Base-by-base conservation (phyloP, 495 filamentous ascomycete genomes). In the Aspergillus bertholletiae region DNA sequence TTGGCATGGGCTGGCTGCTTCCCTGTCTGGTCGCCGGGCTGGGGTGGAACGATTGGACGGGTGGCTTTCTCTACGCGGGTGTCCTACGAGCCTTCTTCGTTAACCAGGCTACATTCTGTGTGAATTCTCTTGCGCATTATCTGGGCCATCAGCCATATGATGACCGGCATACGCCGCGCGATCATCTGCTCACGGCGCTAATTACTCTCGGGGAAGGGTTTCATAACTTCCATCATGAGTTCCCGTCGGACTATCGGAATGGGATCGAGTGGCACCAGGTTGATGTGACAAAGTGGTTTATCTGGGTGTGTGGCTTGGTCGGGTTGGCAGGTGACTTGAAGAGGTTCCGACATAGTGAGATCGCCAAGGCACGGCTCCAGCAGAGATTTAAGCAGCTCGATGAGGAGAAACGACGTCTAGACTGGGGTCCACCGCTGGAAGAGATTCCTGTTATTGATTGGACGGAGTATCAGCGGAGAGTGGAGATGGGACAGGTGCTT, bases 171-270 rank as follows among this genome's bases (percentile, higher is more conserved):
- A 94, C 89, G 53, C 94, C 94, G 57, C 88, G 94, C 65, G 94
- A 98, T 68, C 94, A 97, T 73, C 83, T 96, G 66, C 86, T 98
- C 73, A 98, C 94, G 41, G 94, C 94, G 46, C 75, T 98, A 12
- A 89, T 95, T 51, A 98, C 94, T 41, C 90, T 98, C 26, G 94
- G 94, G 46, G 94, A 98, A 73, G 94, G 94, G 48, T 98, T 97
- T 79, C 92, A 97, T 82, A 96, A 96, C 80, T 98, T 98, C 85
- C 94, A 98, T 80, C 94, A 98, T 81, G 94, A 98, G 69, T 98
- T 98, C 78, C 94, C 94, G 49, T 95, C 90, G 13, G 94, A 98
- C 73, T 97, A 96, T 87, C 90, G 94, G 68, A 98, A 98, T 72
- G 94, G 92, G 48, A 95, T 98, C 59, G 80, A 96, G 67, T 97